phyloP scores from a whole-genome alignment of 2,329 filamentous ascomycete species.

The Nothopassalora personata region DNA sequence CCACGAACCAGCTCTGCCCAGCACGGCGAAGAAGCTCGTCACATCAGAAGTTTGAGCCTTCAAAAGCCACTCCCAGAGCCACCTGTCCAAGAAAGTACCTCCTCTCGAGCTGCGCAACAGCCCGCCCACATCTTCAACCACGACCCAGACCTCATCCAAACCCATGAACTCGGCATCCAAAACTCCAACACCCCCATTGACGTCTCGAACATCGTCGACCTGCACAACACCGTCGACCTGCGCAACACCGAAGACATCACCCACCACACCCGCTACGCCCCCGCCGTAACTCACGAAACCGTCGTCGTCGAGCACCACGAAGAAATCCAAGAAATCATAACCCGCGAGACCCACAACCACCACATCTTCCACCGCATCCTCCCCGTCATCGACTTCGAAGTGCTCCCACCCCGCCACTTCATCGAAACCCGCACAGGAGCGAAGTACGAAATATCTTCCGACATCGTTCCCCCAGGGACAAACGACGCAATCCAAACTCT shows the following conservation, averaged over 20 bases:
- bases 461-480: conserved; percentile 22
- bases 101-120: no score
- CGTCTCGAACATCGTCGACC: conserved; percentile 9
- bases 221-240: conserved; percentile 13
- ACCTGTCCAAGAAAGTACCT: conserved; percentile 38
- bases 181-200: conserved; percentile 10
- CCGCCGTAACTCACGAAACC: conserved; percentile 47
- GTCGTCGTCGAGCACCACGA: conserved; percentile 43
- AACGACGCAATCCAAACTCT: conserved; percentile 27
- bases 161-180: conserved; percentile 3
- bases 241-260: conserved; percentile 37
- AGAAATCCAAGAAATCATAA: conserved; percentile 44
- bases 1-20: not conserved
- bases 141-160: not conserved
- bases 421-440: conserved; percentile 35
- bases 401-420: conserved; percentile 51
- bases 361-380: conserved; percentile 49
- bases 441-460: conserved; percentile 44
- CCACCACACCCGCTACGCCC: conserved; percentile 33
- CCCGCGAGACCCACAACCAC: conserved; percentile 51
- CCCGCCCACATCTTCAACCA: no score
- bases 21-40: not conserved
- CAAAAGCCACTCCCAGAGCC: conserved; percentile 23
- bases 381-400: conserved; percentile 50
- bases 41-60: conserved; percentile 11